A percentile compares a stretch with the other conserved stretches of the same genome.
Evolutionary conservation across 2,329 filamentous ascomycete genomes (phyloP).

Genomic region (Trichophyton mentagrophytes): DNA sequence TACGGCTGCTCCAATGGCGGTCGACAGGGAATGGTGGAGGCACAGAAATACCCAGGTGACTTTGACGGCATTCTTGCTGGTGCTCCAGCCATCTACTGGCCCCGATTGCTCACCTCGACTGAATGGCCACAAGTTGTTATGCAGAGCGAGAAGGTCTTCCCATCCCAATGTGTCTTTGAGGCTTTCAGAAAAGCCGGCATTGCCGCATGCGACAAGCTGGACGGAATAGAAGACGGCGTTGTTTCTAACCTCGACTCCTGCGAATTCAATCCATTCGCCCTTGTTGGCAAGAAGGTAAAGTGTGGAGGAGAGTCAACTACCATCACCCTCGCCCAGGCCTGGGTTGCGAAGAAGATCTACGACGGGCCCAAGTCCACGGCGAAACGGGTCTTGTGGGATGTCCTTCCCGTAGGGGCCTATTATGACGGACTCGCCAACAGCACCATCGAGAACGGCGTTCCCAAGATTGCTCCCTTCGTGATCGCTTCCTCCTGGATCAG

Average conservation of each 20-base stretch:
- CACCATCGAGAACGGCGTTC: neutral
- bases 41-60: constrained; percentile 1
- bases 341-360: neutral
- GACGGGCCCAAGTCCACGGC: neutral
- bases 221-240: neutral
- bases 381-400: neutral
- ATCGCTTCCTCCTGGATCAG: neutral
- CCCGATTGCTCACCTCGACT: neutral
- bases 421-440: neutral
- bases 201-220: neutral
- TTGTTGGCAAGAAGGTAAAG: neutral
- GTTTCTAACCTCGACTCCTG: neutral
- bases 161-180: neutral
- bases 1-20: constrained; percentile 4
- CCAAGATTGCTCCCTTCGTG: neutral
- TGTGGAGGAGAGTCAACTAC: neutral
- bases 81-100: neutral
- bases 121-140: constrained; percentile 2
- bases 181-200: neutral
- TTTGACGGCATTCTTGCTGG: constrained; percentile 1
- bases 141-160: neutral
- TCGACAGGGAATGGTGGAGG: constrained; percentile 3
- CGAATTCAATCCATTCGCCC: neutral
- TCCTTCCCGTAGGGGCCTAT: neutral
- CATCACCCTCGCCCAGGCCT: neutral